phyloP scores from a whole-genome alignment of 352 stramenopile species.

The Globisporangium mamillatum region DNA sequence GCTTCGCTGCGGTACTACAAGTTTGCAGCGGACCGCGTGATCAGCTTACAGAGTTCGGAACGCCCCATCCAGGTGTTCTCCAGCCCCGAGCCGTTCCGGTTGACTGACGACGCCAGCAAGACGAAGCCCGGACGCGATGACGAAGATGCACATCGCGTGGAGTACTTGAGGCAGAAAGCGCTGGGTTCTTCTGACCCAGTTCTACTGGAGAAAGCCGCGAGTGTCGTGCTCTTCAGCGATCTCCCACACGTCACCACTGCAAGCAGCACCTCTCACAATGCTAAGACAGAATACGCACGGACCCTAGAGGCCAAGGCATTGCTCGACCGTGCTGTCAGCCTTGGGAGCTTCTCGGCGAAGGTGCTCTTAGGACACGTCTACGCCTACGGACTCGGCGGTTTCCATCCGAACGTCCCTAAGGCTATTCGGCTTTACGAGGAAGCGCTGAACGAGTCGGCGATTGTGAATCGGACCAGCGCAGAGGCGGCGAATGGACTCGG shows the following conservation, averaged over 20 bases:
- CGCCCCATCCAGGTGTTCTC: conserved; percentile 40
- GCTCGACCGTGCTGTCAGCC: conserved; percentile 35
- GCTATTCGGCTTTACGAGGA: conserved; percentile 48
- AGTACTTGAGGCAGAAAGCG: conserved; percentile 49
- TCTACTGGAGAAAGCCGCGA: conserved; percentile 46
- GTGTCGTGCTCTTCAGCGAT: conserved; percentile 58
- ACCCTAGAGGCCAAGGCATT: conserved; percentile 33
- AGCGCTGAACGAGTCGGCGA: conserved; percentile 33
- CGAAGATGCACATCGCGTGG: conserved; percentile 39
- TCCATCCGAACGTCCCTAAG: conserved; percentile 23
- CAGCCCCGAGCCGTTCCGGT: conserved; percentile 23
- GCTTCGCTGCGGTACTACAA: conserved; percentile 73
- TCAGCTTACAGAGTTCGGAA: conserved; percentile 22
- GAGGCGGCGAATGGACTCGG: conserved; percentile 74
- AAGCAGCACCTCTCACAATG: too few species aligned
- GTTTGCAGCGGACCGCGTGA: conserved; percentile 52
- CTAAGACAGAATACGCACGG: conserved; percentile 21
- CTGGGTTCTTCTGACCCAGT: conserved; percentile 21
- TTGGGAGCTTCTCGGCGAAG: conserved; percentile 40
- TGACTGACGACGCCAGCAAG: conserved; percentile 37
- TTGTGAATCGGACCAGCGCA: conserved; percentile 8
- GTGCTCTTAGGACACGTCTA: conserved; percentile 65
- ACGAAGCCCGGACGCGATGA: conserved; percentile 19
- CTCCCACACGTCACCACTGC: conserved; percentile 1
- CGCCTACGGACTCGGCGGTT: conserved; percentile 46